phyloP scores from a whole-genome alignment of 129 eudicot genomes.

The Solidago caesia region DNA sequence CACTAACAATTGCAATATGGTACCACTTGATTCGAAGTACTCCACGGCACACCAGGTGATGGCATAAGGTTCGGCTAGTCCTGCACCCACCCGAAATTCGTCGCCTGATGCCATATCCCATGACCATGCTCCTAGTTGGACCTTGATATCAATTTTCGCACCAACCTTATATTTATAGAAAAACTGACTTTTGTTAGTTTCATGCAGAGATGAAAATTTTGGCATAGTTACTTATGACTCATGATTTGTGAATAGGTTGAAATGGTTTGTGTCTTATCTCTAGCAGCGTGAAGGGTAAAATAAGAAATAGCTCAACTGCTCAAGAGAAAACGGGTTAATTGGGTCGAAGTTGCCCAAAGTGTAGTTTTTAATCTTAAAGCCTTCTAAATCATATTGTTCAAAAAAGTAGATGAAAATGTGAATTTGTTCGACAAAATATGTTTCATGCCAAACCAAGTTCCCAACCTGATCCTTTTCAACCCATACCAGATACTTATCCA shows the following conservation, averaged over 20 bases:
- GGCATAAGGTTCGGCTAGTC: conserved; percentile 9
- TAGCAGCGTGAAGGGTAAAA: background rate
- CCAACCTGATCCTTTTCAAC: background rate
- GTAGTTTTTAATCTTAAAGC: background rate
- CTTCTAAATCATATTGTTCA: background rate
- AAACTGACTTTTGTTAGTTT: background rate
- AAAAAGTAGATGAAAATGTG: background rate
- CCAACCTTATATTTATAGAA: background rate
- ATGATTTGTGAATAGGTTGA: background rate
- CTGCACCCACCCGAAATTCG: conserved; percentile 14
- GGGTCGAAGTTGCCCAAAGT: background rate
- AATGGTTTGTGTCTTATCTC: background rate
- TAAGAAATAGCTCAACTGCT: background rate
- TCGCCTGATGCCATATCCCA: background rate
- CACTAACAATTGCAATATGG: conserved; percentile 14
- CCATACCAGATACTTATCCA: background rate
- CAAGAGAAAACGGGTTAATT: background rate
- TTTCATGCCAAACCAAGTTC: no score
- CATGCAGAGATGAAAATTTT: background rate
- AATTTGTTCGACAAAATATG: no score
- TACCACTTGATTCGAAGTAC: conserved; percentile 10
- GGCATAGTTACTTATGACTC: background rate
- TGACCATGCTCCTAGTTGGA: conserved; percentile 19
- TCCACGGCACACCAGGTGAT: conserved; percentile 14
- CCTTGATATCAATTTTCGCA: background rate